These are phyloP conservation scores for Neofusicoccum sp. DNA, from an alignment of 2,329 filamentous ascomycete species.

Conservation along the genomic window DNA sequence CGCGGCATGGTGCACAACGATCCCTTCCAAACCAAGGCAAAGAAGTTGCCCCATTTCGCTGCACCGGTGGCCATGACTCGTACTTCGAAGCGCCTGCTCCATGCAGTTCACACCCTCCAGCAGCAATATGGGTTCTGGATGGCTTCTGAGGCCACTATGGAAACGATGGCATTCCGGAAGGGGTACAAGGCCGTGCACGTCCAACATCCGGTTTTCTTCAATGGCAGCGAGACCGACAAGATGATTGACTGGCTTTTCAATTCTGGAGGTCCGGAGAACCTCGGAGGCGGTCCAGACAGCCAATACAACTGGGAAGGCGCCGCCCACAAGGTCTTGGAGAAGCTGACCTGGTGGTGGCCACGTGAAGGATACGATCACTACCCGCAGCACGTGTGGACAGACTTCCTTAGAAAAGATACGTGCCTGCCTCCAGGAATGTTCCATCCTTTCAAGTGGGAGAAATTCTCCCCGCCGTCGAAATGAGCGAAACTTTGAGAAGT, in stretches of 20 bases:
- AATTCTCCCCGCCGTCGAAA: not conserved
- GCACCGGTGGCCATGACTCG: slow-evolving; percentile 71
- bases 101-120: slow-evolving; percentile 82
- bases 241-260: slow-evolving; percentile 21
- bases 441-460: slow-evolving; percentile 21
- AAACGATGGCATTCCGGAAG: slow-evolving; percentile 83
- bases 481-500: not conserved
- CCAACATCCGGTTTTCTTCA: slow-evolving; percentile 76
- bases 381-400: slow-evolving; percentile 16
- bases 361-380: slow-evolving; percentile 18
- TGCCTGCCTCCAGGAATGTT: slow-evolving; percentile 20
- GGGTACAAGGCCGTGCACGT: slow-evolving; percentile 90
- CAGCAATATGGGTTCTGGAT: slow-evolving; percentile 87
- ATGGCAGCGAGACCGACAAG: slow-evolving; percentile 14
- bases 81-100: slow-evolving; percentile 78
- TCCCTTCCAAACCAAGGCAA: slow-evolving; percentile 73
- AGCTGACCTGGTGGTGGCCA: slow-evolving; percentile 20
- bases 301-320: slow-evolving; percentile 21
- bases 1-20: slow-evolving; percentile 61
- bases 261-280: slow-evolving; percentile 15
- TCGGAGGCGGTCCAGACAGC: slow-evolving; percentile 17
- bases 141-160: slow-evolving; percentile 96
- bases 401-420: slow-evolving; percentile 8
- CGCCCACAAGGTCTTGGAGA: slow-evolving; percentile 10
- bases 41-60: slow-evolving; percentile 57